Conservation (phyloP, 768 basidiomycete species). For the Lentinula detonsa region DNA sequence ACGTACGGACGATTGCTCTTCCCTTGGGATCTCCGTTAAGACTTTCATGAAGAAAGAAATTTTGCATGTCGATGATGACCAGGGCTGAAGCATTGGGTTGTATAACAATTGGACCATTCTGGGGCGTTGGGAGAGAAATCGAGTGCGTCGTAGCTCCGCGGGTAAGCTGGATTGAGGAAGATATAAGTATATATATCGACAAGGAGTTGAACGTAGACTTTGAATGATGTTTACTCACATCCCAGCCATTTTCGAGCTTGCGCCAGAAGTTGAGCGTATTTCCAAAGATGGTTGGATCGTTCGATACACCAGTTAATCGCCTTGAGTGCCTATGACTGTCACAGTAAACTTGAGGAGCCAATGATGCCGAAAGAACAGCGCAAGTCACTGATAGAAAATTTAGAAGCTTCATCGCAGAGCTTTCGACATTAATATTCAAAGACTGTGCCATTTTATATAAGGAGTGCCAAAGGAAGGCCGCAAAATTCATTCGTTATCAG, state of each 20-base stretch:
- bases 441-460: not conserved
- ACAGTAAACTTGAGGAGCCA: not conserved
- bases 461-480: no score
- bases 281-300: conserved; percentile 16
- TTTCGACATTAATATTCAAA: not conserved
- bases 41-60: conserved; percentile 25
- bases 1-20: conserved; percentile 24
- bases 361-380: not conserved
- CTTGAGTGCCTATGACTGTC: not conserved
- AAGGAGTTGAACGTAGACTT: not conserved
- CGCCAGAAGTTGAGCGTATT: conserved; percentile 25
- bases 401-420: not conserved
- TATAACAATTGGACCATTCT: conserved; percentile 19
- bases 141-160: conserved; percentile 18
- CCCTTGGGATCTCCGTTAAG: conserved; percentile 23
- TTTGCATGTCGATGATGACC: conserved; percentile 31
- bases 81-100: conserved; percentile 25
- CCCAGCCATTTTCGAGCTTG: conserved; percentile 18
- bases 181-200: not conserved
- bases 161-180: conserved; percentile 17
- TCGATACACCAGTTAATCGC: not conserved
- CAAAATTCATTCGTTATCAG: no score
- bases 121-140: conserved; percentile 20
- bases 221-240: conserved; percentile 13
- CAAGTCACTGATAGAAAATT: not conserved